A percentile compares a stretch with the other conserved stretches of the same genome.
Conservation (phyloP, 148 eudicot species). For the Oxyria digyna region DNA sequence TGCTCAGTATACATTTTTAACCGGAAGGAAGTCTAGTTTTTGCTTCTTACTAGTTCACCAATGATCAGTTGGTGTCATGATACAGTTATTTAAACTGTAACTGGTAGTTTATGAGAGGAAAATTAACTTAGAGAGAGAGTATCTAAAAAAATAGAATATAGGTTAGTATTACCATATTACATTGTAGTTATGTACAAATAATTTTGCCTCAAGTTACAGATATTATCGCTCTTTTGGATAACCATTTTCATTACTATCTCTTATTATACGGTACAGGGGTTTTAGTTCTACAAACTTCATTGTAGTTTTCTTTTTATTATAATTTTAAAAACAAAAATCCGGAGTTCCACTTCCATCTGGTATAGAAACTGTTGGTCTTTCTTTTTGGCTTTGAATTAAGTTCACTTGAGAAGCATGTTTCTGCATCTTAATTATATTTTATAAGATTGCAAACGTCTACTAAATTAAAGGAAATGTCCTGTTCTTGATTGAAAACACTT, state of each 20-base stretch:
- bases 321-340: neutral
- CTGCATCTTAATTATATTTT: neutral
- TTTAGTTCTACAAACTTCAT: neutral
- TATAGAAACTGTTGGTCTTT: no score
- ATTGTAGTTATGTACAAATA: neutral
- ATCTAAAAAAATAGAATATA: no score
- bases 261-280: no score
- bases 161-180: no score
- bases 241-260: no score
- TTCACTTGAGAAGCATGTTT: neutral
- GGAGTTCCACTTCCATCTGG: neutral
- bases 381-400: no score
- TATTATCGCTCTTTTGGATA: neutral
- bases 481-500: neutral
- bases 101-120: no score
- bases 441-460: neutral
- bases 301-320: neutral
- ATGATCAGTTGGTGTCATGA: no score
- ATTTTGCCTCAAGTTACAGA: neutral
- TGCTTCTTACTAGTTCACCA: no score
- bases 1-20: neutral
- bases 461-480: neutral
- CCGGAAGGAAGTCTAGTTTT: neutral
- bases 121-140: no score
- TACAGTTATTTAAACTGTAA: no score